Conservation (phyloP, 805 yeast species). For the Saccharomyces cerevisiae region DNA sequence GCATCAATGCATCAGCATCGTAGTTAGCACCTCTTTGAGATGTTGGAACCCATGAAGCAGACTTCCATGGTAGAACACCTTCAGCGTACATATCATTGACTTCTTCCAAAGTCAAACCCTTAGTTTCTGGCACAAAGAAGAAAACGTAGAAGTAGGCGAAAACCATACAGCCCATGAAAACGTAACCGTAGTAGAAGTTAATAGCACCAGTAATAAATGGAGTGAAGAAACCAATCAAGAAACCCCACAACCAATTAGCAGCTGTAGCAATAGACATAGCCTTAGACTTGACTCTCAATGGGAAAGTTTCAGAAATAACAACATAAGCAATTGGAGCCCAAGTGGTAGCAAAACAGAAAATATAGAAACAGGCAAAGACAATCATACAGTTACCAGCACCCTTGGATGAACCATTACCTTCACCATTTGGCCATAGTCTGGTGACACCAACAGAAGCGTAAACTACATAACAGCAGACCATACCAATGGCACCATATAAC, state of each 20-base stretch:
- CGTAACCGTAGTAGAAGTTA: conserved; percentile 67
- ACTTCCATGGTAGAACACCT: conserved; percentile 39
- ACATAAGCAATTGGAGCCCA: conserved; percentile 73
- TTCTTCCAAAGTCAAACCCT: conserved; percentile 75
- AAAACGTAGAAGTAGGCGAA: conserved; percentile 56
- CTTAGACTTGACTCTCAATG: conserved; percentile 59
- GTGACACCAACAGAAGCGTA: conserved; percentile 61
- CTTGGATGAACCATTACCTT: conserved; percentile 28
- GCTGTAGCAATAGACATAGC: conserved; percentile 56
- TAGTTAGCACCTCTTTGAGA: conserved; percentile 28
- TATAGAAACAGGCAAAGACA: conserved; percentile 61
- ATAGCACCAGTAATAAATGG: conserved; percentile 63
- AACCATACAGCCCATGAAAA: conserved; percentile 51
- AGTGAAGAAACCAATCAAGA: conserved; percentile 62
- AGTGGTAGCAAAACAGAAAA: conserved; percentile 67
- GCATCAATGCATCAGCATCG: conserved; percentile 21
- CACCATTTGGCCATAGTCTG: conserved; percentile 35
- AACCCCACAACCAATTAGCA: conserved; percentile 62
- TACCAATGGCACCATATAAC: conserved; percentile 43
- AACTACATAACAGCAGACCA: conserved; percentile 39
- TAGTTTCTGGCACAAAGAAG: conserved; percentile 70
- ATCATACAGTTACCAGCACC: conserved; percentile 67
- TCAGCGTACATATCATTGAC: conserved; percentile 56
- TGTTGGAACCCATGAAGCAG: conserved; percentile 47
- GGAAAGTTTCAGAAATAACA: conserved; percentile 63